Evolutionary conservation across 2,329 filamentous ascomycete species (phyloP), one percentile per base, ranked within the genome.

Genomic region (Epicoccum sorghinum): DNA sequence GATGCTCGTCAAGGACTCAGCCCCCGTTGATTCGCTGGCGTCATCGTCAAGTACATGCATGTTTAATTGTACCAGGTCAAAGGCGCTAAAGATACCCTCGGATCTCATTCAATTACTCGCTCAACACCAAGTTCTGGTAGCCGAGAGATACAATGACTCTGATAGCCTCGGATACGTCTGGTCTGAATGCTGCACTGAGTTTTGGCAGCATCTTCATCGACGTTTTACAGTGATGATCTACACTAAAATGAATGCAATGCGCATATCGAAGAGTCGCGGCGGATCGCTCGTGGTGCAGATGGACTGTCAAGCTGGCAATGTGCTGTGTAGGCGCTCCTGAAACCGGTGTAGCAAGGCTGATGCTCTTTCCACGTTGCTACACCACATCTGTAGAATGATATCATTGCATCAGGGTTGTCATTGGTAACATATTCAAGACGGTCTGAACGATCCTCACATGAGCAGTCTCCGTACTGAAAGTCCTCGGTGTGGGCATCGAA

Each of bases 341-440:
- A 49, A 1, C 52, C 45, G 6, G 45, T 45, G 22, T 45, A 54
- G 8, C 33, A 49, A 10, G 13, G 8, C 24, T 41, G 36, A 10
- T 54, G 36, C 41, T 54, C 52, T 37, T 49, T 54, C 52, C 52
- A 54, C n/a, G 41, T 49, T 3, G 45, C 46, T 22, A 49, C 10
- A 10, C 45, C 52, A 18, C 52, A 41, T 24, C 33, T 49, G 35
- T 45, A 54, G 41, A 45, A 49, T 22, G 40, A 30, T 30, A 14
- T 40, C 7, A 22, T 35, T 12, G 30, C 4, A 27, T 8, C 35
- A 23, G 40, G 10, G 13, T 3, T 10, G 6, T 33, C 40, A 7
- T 14, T 14, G 3, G 14, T 4, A 10, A 49, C 41, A 6, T 54
- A 29, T 9, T 54, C 52, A 10, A 54, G 52, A 13, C 35, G 24